phyloP scores from a whole-genome alignment of 2,329 filamentous ascomycete genomes.

The Alternaria angustiovoidea region DNA sequence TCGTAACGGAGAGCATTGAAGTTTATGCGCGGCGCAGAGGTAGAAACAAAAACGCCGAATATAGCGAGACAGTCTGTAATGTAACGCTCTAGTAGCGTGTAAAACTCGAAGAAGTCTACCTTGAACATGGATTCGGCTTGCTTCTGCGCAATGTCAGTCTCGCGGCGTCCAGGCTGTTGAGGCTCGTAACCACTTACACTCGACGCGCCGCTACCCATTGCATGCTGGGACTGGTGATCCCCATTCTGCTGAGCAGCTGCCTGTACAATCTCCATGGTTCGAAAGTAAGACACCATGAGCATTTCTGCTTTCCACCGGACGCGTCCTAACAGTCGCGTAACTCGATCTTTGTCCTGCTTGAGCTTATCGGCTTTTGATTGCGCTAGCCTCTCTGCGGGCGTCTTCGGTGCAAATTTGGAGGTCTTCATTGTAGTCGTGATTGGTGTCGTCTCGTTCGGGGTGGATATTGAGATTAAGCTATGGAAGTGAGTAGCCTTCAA shows the following conservation, averaged over 20 bases:
- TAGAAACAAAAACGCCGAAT: slow-evolving; percentile 64
- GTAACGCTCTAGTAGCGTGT: slow-evolving; percentile 74
- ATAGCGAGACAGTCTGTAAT: slow-evolving; percentile 72
- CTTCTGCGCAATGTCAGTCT: slow-evolving; percentile 28
- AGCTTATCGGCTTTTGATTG: slow-evolving; percentile 38
- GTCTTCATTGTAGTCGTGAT: slow-evolving; percentile 24
- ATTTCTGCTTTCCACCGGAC: slow-evolving; percentile 49
- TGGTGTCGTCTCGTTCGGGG: neutral
- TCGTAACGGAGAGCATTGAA: slow-evolving; percentile 44
- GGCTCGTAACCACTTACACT: slow-evolving; percentile 25
- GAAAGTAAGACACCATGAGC: slow-evolving; percentile 40
- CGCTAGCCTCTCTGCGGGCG: slow-evolving; percentile 34
- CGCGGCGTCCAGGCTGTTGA: neutral
- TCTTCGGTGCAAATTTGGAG: slow-evolving; percentile 45
- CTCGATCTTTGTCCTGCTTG: slow-evolving; percentile 42
- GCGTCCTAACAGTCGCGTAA: slow-evolving; percentile 36
- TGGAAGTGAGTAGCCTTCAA: neutral
- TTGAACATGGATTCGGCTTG: slow-evolving; percentile 70
- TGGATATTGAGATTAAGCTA: neutral
- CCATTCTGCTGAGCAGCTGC: slow-evolving; percentile 25
- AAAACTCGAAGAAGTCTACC: slow-evolving; percentile 80
- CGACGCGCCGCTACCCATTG: slow-evolving; percentile 23
- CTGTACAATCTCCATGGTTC: slow-evolving; percentile 38
- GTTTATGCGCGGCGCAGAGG: slow-evolving; percentile 24
- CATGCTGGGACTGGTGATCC: slow-evolving; percentile 18